Evolutionary conservation across 2,329 filamentous ascomycete species (phyloP), one percentile per base, ranked within the genome.

Genomic region (Fusarium sp.): DNA sequence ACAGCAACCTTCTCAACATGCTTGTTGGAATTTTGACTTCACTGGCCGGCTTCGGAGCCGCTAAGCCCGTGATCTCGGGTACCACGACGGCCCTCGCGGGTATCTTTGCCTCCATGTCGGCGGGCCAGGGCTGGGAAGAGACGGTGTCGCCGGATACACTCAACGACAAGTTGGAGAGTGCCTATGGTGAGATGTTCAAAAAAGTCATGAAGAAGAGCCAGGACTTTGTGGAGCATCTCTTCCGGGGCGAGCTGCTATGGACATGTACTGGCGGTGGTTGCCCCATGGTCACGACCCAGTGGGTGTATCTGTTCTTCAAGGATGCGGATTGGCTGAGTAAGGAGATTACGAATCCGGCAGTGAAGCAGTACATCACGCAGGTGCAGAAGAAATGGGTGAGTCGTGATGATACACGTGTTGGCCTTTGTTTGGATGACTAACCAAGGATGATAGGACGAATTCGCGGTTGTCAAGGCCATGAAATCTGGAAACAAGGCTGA

Each of bases 371-470:
- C 33, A 36, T 47, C 14, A 13, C 31, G 4, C 33, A 47, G 19
- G 45, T 47, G 5, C 45, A 47, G 6, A 47, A 47, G 45, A 47
- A 47, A 34, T 34, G 45, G 45, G 45, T 47, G 15, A 36, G 45
- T 36, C 11, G 19, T 3, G 21, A 2, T 34, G 13, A n/a, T n/a
- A 8, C 6, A 17, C 5, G 2, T 7, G 6, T 19, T 19, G 15
- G 34, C 14, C 6, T 36, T 2, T 7, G 13, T 36, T 36, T 9
- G 4, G 34, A 4, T n/a, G 15, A 17, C 14, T 36, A 36, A 36
- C 34, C 3, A 36, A 15, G 7, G 8, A 36, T 9, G 15, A 36
- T 8, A 36, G 34, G 14, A 36, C n/a, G 34, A 36, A 9, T 36
- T 36, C 34, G 34, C 17, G 14, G 34, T 36, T 36, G 9, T 36